Evolutionary conservation across 257 asterid genomes (phyloP).

Genomic region (Petrea volubilis): DNA sequence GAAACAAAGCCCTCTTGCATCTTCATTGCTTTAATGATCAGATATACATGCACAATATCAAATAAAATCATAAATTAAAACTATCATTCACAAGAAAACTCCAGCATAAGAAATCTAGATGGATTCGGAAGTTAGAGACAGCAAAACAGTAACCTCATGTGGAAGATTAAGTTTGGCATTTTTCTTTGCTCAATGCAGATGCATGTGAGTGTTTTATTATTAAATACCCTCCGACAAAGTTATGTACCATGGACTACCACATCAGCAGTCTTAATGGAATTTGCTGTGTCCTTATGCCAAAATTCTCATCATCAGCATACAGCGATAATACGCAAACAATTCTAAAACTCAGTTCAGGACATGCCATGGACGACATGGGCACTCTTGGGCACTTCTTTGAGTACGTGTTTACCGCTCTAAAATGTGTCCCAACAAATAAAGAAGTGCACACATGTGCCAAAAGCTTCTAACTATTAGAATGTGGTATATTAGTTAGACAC

Average conservation of each 20-base stretch:
- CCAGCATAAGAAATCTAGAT: no score
- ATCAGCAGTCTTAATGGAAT: no score
- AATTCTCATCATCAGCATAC: no score
- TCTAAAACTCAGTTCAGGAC: neutral
- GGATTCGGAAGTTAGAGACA: neutral
- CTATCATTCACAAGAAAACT: no score
- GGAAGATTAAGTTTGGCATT: neutral
- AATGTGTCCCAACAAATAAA: neutral
- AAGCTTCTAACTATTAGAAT: no score
- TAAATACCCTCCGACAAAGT: neutral
- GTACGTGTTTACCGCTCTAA: no score
- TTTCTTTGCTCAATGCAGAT: neutral
- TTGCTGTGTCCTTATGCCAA: no score
- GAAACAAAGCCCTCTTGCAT: neutral
- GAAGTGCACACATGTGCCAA: neutral
- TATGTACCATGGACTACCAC: no score
- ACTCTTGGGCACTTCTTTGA: neutral
- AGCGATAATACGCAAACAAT: no score
- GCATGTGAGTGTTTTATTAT: neutral
- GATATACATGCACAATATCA: neutral
- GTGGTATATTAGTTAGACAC: no score
- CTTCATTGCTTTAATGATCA: neutral
- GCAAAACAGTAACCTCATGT: neutral
- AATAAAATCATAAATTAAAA: neutral
- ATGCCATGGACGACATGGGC: neutral